Evolutionary conservation across 1,284 basidiomycete genomes (phyloP), one percentile per base, ranked within the genome.

Genomic region (Mycosarcoma mackinlayi): DNA sequence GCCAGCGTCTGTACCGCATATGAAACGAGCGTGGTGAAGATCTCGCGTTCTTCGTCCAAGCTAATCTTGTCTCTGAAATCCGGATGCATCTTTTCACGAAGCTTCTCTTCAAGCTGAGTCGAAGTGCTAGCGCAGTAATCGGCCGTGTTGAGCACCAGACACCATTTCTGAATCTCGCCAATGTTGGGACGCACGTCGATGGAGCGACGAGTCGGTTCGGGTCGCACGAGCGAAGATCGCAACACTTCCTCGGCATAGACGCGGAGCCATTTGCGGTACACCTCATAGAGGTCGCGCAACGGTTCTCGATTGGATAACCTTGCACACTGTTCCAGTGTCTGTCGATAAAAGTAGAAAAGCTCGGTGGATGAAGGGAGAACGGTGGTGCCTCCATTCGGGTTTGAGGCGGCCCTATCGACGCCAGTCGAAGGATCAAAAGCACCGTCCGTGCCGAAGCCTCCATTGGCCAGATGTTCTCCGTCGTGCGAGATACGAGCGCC

Each of bases 71-170:
- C 90, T 75, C 89, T 89, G 79, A 88, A 91, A 35, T 90, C 88
- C 0, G 88, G 86, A 59, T 73, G 86, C 51, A 97, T 88, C 79
- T 92, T 92, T 60, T 91, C 89, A 59, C 89, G 88, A 40, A 98
- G 88, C 77, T 92, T 92, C 72, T 95, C 92, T 81, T 98, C 95
- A 21, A 99, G 87, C 91, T 96, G 93, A 19, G 88, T 81, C 2
- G 93, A 91, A 1, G 95, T 99, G 4, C 88, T 90, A 74, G 93
- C 91, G 82, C 96, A 98, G 83, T 98, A 99, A 78, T 98, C 95
- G 2, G 94, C 94, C 0, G 96, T 99, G 80, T 98, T 98, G 79
- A 99, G 89, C 21, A 96, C 85, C 18, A 93, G 85, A 37, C 78
- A 81, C 67, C 66, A 63, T n/a, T 67, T 57, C 18, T 76, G 79